Percentiles rank a stretch among this genome's conserved stretches.
phyloP scores from a whole-genome alignment of 2,329 filamentous ascomycete species.

The Ophiosphaerella korrae region DNA sequence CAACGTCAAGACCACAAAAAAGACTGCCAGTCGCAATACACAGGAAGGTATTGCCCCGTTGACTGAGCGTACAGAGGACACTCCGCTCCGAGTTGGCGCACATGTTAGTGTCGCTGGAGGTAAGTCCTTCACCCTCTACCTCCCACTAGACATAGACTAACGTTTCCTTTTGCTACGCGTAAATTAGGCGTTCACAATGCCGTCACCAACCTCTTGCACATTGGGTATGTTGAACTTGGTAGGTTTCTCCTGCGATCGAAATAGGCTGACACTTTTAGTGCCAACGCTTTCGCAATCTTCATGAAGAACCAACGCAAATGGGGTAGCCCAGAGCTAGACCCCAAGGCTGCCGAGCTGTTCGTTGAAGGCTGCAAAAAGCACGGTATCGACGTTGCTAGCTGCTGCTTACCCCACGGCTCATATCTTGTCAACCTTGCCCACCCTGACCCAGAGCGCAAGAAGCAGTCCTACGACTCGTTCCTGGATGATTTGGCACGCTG shows the following conservation, averaged over 20 bases:
- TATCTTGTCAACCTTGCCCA: constrained; percentile 97
- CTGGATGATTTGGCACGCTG: constrained; percentile 87
- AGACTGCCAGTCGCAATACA: constrained; percentile 54
- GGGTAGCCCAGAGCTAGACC: constrained; percentile 77
- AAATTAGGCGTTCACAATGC: constrained; percentile 82
- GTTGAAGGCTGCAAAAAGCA: constrained; percentile 69
- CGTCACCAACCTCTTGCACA: constrained; percentile 74
- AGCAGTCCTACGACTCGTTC: constrained; percentile 85
- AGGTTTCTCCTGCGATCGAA: neutral
- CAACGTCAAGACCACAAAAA: constrained; percentile 52
- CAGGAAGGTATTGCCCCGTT: constrained; percentile 62
- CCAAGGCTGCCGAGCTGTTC: constrained; percentile 72
- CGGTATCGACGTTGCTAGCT: constrained; percentile 71
- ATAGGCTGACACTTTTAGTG: constrained; percentile 54
- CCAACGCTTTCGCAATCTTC: constrained; percentile 93
- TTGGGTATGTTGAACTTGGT: constrained; percentile 59
- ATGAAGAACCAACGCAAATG: constrained; percentile 97
- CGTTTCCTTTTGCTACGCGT: constrained; percentile 15
- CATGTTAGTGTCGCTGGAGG: constrained; percentile 91
- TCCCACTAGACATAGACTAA: constrained; percentile 15
- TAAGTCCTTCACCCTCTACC: constrained; percentile 45
- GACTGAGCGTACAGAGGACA: constrained; percentile 68
- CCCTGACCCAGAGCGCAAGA: constrained; percentile 75
- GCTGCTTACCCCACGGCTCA: constrained; percentile 89
- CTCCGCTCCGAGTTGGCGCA: constrained; percentile 87